These are phyloP conservation scores for Pilaira anomala DNA, from an alignment of 192 early-diverging fungal species.

Conservation along the genomic window DNA sequence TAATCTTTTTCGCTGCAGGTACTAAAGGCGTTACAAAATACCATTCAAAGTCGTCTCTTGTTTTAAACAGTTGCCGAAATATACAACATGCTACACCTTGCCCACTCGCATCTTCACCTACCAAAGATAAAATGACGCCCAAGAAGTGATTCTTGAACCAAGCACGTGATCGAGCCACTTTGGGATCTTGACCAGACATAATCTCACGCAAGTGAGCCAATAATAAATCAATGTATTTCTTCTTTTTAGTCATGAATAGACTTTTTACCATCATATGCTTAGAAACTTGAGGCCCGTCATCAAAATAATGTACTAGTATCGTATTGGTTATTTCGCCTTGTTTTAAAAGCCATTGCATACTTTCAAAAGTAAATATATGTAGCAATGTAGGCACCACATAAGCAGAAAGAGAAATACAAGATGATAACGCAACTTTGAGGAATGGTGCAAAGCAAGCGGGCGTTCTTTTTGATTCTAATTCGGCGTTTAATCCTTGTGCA, in stretches of 20 bases:
- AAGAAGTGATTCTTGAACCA: constrained; percentile 31
- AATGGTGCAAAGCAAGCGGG: neutral
- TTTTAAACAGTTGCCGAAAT: neutral
- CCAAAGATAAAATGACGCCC: constrained; percentile 1
- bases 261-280: constrained; percentile 9
- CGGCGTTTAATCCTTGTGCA: neutral
- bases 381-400: constrained; percentile 21
- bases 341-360: neutral
- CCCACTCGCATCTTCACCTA: neutral
- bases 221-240: constrained; percentile 14
- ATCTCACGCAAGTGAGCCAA: constrained; percentile 3
- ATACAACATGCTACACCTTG: neutral
- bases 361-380: neutral
- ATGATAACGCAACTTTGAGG: neutral
- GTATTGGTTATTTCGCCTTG: neutral
- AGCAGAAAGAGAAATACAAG: constrained; percentile 1
- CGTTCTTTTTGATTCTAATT: neutral
- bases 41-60: constrained; percentile 10
- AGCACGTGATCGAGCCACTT: neutral
- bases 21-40: constrained; percentile 14
- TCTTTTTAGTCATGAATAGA: constrained; percentile 11
- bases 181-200: neutral
- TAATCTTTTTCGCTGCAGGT: neutral
- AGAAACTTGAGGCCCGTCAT: constrained; percentile 15
- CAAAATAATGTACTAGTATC: constrained; percentile 24